Evolutionary conservation across 352 stramenopile genomes (phyloP).

Genomic region (Elongisporangium undulatum): DNA sequence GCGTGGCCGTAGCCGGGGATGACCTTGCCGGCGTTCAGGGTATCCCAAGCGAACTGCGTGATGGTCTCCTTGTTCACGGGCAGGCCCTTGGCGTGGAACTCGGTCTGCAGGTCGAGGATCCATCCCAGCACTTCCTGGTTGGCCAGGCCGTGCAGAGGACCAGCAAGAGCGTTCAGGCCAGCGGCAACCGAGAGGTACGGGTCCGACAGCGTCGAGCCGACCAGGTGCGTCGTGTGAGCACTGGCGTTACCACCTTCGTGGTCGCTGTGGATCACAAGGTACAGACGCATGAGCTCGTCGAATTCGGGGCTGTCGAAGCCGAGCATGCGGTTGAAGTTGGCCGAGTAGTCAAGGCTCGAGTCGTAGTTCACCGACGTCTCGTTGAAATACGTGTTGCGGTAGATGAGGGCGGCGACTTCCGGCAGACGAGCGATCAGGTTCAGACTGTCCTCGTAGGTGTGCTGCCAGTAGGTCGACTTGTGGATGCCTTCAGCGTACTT

Average conservation of each 20-base stretch:
- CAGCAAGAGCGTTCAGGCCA: constrained; percentile 97
- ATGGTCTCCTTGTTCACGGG: constrained; percentile 98
- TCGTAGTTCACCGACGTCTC: constrained; percentile 92
- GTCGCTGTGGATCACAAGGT: constrained; percentile 99
- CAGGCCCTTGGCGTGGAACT: constrained; percentile 96
- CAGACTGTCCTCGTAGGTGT: constrained; percentile 98
- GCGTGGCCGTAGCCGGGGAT: constrained; percentile 98
- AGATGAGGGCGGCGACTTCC: constrained; percentile 98
- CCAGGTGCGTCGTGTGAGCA: constrained; percentile 98
- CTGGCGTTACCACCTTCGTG: constrained; percentile 99
- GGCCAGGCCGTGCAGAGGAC: constrained; percentile 97
- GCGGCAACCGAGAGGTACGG: constrained; percentile 96
- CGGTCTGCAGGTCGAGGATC: constrained; percentile 93
- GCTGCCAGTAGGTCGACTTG: constrained; percentile 98
- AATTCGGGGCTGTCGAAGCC: constrained; percentile 95
- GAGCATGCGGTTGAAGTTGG: constrained; percentile 99
- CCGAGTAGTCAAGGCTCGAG: constrained; percentile 96
- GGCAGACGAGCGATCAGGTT: constrained; percentile 97
- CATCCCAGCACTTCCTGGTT: constrained; percentile 98
- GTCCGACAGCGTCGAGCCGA: constrained; percentile 97
- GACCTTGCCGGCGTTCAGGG: constrained; percentile 98
- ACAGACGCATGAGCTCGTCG: constrained; percentile 99
- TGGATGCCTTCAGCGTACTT: constrained; percentile 96
- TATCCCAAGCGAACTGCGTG: constrained; percentile 99
- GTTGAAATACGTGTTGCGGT: constrained; percentile 98